Base-by-base conservation (phyloP, 768 basidiomycete genomes). In the Rubroboletus pulcherrimus region DNA sequence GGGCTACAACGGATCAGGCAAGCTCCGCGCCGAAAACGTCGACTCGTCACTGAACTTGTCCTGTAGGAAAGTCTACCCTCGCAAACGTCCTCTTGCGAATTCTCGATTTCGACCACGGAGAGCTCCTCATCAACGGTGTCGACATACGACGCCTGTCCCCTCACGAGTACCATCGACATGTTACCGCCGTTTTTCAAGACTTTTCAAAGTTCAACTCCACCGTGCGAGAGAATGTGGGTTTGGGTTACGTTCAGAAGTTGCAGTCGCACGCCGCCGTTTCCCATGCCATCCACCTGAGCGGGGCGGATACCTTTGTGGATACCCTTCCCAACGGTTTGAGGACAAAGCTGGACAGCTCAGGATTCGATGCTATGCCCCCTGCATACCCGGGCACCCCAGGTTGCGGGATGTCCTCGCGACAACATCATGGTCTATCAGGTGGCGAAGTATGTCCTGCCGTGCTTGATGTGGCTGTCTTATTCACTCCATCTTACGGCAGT, bases 161-260 rank as follows among this genome's bases (percentile, higher is more conserved):
- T 19, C 70, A 70, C 8, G 89, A 91, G 44, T 84, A 89, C 56
- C 93, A 94, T 69, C 74, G 75, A 38, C 89, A 86, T 64, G 73
- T 84, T 14, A 85, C 88, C n/a, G 85, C 85, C 19, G 87, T 93
- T 19, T 90, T 95, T 71, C 93, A 95, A 70, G 85, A 85, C 41
- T 93, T 93, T 70, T 86, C 87, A 49, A 86, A 86, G 66, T 92
- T 88, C 67, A 85, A 83, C 63, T 79, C 85, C 6, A 85, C 90
- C 0, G 78, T 92, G 17, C 78, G 84, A 58, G 89, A 93, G 67
- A 95, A 95, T 66, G 84, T 93, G 30, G 93, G 92, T n/a, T 73
- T 94, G 4, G 92, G 93, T 19, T 82, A 79, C 62, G 81, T 93
- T 19, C 80, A 81, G 14, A 80, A 83, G 61, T 70, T 93, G 58